Evolutionary conservation across 208 protist genomes (phyloP).

Genomic region (Tetramitus jugosus): DNA sequence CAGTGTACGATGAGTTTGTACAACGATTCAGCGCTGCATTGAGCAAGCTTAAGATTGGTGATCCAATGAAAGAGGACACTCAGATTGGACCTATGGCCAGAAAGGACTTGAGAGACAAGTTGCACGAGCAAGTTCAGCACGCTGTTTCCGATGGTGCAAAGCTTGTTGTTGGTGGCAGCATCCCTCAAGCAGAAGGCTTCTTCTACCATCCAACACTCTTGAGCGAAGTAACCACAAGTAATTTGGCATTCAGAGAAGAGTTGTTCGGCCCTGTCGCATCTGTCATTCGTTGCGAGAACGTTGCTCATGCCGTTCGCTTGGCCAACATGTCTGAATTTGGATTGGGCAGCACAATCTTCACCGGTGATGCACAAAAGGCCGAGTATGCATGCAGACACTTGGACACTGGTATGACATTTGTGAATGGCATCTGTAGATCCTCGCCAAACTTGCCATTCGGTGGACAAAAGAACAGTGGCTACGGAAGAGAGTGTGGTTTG

Average conservation of each 20-base stretch:
- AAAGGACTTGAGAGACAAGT: constrained; percentile 39
- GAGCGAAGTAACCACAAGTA: constrained; percentile 50
- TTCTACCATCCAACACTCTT: constrained; percentile 67
- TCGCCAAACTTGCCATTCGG: constrained; percentile 76
- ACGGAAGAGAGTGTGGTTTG: constrained; percentile 60
- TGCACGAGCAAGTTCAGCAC: constrained; percentile 50
- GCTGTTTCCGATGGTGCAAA: constrained; percentile 55
- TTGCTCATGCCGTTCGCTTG: constrained; percentile 43
- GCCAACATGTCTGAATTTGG: constrained; percentile 67
- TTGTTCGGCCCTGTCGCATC: constrained; percentile 76
- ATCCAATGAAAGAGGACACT: constrained; percentile 49
- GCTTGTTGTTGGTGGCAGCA: constrained; percentile 54
- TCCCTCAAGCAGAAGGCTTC: constrained; percentile 60
- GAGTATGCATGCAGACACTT: constrained; percentile 56
- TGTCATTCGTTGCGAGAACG: constrained; percentile 28
- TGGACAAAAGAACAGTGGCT: constrained; percentile 71
- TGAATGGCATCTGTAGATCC: constrained; percentile 36
- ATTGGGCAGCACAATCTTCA: constrained; percentile 65
- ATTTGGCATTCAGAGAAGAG: constrained; percentile 57
- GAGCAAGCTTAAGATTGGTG: constrained; percentile 51
- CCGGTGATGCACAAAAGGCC: constrained; percentile 52
- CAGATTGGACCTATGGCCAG: constrained; percentile 62
- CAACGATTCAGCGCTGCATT: constrained; percentile 45
- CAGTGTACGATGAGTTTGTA: constrained; percentile 55
- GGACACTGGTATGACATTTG: constrained; percentile 57